Percentiles rank a stretch among this genome's conserved stretches.
Evolutionary conservation across 257 asterid genomes (phyloP).

Genomic region (Solanum gracilifrons): DNA sequence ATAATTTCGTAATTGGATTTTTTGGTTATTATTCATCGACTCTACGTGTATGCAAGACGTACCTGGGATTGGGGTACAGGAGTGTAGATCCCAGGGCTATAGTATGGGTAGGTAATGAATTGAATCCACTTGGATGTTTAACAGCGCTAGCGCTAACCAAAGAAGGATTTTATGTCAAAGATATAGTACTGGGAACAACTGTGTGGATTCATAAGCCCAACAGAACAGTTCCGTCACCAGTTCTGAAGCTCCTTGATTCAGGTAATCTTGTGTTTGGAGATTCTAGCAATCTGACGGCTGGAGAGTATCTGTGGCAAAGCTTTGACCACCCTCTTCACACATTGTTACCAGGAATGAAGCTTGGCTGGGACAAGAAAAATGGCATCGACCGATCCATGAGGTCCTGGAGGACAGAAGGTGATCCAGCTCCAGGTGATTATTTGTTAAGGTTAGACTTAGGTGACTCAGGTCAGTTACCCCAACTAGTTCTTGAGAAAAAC

Average conservation of each 20-base stretch:
- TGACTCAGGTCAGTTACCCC: background rate
- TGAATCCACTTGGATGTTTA: constrained; percentile 8
- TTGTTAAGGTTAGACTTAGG: constrained; percentile 17
- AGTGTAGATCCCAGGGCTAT: background rate
- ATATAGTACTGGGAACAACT: background rate
- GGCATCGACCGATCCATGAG: constrained; percentile 11
- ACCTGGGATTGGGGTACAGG: constrained; percentile 16
- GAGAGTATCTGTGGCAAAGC: constrained; percentile 33
- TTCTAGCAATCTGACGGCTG: background rate
- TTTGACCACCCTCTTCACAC: constrained; percentile 32
- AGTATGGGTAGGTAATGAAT: constrained; percentile 31
- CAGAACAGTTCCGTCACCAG: background rate
- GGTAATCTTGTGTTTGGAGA: constrained; percentile 23
- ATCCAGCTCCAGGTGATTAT: constrained; percentile 33
- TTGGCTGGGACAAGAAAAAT: constrained; percentile 32
- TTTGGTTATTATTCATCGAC: background rate
- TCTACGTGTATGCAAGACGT: background rate
- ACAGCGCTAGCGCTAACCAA: background rate
- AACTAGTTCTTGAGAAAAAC: constrained; percentile 20
- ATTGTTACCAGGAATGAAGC: constrained; percentile 46
- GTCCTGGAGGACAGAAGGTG: constrained; percentile 23
- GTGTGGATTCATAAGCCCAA: background rate
- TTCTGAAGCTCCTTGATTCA: constrained; percentile 26
- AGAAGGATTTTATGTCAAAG: constrained; percentile 4
- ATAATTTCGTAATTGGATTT: constrained; percentile 19